Evolutionary conservation across 331 rosid species (phyloP).

Genomic region (Prunus yedoensis): DNA sequence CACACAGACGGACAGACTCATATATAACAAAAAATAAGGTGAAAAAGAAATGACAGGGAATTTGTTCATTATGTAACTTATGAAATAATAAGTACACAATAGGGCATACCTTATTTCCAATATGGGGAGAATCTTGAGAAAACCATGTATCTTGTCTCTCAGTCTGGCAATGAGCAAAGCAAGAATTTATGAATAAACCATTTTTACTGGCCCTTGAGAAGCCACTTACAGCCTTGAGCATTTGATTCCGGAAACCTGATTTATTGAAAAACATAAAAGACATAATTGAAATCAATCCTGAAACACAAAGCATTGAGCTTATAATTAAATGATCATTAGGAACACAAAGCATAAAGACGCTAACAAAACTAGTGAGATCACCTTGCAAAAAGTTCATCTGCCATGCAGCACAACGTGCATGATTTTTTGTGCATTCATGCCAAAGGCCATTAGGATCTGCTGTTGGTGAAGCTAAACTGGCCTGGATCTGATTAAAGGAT

Average conservation of each 20-base stretch:
- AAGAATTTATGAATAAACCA: slow-evolving; percentile 82
- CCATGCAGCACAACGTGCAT: slow-evolving; percentile 48
- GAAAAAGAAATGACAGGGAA: not conserved
- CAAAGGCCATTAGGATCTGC: slow-evolving; percentile 87
- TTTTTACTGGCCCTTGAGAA: slow-evolving; percentile 58
- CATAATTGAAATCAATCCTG: not conserved
- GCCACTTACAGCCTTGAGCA: slow-evolving; percentile 53
- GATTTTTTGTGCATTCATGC: slow-evolving; percentile 75
- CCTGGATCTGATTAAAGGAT: slow-evolving; percentile 54
- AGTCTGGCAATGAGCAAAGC: slow-evolving; percentile 90
- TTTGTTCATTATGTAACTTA: not conserved
- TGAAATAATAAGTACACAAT: not conserved
- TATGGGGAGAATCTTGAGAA: slow-evolving; percentile 65
- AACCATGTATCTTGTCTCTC: slow-evolving; percentile 96
- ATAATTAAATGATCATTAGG: not conserved
- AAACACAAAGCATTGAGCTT: not conserved
- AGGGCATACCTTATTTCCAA: slow-evolving; percentile 60
- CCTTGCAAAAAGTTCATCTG: slow-evolving; percentile 84
- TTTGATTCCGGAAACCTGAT: slow-evolving; percentile 78
- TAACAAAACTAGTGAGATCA: slow-evolving; percentile 15
- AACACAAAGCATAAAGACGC: not conserved
- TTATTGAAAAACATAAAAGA: not conserved
- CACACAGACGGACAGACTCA: not conserved
- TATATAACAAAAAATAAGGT: not conserved
- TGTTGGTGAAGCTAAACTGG: slow-evolving; percentile 83